These are phyloP conservation scores for Keithomyces neogunnii DNA, from an alignment of 2,329 filamentous ascomycete genomes.

Conservation along the genomic window DNA sequence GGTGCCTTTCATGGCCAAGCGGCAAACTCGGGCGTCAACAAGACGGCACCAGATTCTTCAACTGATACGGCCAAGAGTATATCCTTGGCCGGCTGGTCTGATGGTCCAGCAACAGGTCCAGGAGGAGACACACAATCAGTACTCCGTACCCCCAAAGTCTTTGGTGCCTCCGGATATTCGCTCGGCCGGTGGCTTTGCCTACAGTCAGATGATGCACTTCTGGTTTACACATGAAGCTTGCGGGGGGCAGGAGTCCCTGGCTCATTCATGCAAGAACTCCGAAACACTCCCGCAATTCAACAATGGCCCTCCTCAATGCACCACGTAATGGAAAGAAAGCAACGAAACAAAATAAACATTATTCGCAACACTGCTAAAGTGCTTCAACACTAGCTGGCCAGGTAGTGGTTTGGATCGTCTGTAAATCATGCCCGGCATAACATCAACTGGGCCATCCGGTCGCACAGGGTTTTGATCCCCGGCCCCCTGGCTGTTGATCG, in stretches of 20 bases:
- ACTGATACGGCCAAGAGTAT: background rate
- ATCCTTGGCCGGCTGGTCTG: background rate
- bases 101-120: background rate
- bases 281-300: conserved; percentile 5
- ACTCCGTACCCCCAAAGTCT: background rate
- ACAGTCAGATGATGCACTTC: background rate
- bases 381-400: background rate
- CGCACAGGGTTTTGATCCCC: conserved; percentile 27
- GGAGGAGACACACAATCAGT: background rate
- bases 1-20: too few species aligned
- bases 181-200: background rate
- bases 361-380: background rate
- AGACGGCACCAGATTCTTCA: background rate
- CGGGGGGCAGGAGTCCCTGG: background rate
- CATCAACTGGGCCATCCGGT: conserved; percentile 38
- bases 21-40: too few species aligned
- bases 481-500: conserved; percentile 17
- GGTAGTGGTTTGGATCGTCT: background rate
- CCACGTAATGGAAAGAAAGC: background rate
- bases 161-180: background rate
- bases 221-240: background rate
- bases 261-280: background rate
- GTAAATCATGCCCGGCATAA: conserved; percentile 16
- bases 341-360: background rate
- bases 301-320: background rate